Conservation (phyloP, 202 grass and related monocot species). For the Setaria viridis region DNA sequence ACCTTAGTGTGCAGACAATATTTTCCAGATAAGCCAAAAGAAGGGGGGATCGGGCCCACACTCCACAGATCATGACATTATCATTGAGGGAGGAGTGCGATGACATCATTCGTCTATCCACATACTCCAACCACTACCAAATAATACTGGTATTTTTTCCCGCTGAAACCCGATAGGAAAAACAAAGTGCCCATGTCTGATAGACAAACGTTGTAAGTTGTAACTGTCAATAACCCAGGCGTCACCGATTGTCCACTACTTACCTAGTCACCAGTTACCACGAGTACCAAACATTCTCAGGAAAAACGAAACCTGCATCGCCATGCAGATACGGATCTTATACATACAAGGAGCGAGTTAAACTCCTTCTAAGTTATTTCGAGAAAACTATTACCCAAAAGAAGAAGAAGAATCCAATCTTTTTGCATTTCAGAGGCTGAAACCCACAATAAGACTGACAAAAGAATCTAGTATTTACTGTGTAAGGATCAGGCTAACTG, state of each 20-base stretch:
- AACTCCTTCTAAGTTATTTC: not conserved
- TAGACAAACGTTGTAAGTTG: not conserved
- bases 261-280: not conserved
- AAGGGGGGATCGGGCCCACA: not conserved
- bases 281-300: too few relatives aligned
- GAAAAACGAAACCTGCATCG: not conserved
- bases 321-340: not conserved
- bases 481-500: not conserved
- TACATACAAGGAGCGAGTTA: not conserved
- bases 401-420: not conserved
- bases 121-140: not conserved
- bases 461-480: not conserved
- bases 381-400: not conserved
- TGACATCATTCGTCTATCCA: constrained; percentile 41
- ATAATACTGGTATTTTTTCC: not conserved
- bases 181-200: not conserved
- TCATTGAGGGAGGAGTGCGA: not conserved
- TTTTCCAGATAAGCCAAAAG: constrained; percentile 31
- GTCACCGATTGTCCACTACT: not conserved
- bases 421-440: constrained; percentile 9
- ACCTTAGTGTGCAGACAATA: constrained; percentile 8
- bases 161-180: not conserved
- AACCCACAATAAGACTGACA: not conserved
- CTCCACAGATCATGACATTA: constrained; percentile 31
- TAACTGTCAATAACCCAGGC: not conserved